A percentile compares a stretch with the other conserved stretches of the same genome.
phyloP scores from a whole-genome alignment of 495 filamentous ascomycete species.

The Stereocaulon alpinum region DNA sequence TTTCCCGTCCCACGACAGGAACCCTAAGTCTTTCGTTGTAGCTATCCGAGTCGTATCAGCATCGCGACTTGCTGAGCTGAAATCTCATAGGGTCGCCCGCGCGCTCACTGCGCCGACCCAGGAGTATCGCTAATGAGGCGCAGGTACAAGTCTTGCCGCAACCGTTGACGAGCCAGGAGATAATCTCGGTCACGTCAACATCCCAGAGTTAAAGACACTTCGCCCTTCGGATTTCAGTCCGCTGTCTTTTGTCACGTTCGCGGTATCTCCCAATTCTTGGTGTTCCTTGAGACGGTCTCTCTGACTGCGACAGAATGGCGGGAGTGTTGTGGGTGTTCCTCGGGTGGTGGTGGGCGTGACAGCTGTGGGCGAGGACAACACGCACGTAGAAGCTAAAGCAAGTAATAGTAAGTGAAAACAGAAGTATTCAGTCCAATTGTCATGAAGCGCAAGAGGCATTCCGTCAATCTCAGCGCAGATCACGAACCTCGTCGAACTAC shows the following conservation, averaged over 20 bases:
- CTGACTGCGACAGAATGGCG: conserved; percentile 13
- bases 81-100: conserved; percentile 9
- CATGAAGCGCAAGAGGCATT: not conserved
- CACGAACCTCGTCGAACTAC: not conserved
- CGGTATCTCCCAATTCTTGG: not conserved
- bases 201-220: not conserved
- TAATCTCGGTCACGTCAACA: not conserved
- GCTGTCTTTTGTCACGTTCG: not conserved
- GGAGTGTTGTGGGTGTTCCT: not conserved
- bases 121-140: conserved; percentile 11
- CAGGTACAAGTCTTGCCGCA: conserved; percentile 15
- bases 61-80: conserved; percentile 7
- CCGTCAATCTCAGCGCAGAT: not conserved
- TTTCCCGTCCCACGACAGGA: not conserved
- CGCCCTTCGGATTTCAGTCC: conserved; percentile 1
- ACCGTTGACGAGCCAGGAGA: not conserved
- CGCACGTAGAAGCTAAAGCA: not conserved
- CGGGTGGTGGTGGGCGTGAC: not conserved
- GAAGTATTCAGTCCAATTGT: not conserved
- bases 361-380: not conserved
- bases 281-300: not conserved
- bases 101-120: conserved; percentile 7
- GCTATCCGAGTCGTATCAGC: conserved; percentile 6
- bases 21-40: not conserved
- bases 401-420: not conserved